Conservation (phyloP, 176 grass and related monocot species). For the Eremochloa ophiuroides region DNA sequence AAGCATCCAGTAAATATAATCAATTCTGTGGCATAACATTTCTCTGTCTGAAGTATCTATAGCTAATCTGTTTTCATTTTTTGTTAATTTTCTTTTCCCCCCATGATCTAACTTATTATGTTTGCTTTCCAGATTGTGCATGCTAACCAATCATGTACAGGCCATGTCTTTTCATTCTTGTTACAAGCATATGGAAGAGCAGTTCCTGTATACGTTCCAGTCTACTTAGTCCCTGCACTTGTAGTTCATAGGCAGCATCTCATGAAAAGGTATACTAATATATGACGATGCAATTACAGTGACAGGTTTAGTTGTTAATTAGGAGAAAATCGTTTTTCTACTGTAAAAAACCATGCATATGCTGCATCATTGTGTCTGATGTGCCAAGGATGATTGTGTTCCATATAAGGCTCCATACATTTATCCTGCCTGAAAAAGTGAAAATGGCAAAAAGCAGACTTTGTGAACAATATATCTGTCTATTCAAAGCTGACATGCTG, state of each 20-base stretch:
- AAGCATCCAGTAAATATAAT: slow-evolving; percentile 2
- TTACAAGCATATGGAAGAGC: slow-evolving; percentile 94
- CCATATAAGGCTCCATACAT: neutral
- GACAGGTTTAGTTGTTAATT: slow-evolving; percentile 18
- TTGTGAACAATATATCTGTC: neutral
- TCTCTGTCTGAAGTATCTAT: neutral
- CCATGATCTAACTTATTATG: slow-evolving; percentile 25
- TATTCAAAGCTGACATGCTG: neutral
- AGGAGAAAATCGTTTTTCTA: neutral
- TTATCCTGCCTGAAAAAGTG: slow-evolving; percentile 1
- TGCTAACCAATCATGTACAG: slow-evolving; percentile 78
- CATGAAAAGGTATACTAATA: slow-evolving; percentile 77
- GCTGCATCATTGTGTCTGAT: neutral
- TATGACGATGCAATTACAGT: neutral
- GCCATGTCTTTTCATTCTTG: slow-evolving; percentile 79
- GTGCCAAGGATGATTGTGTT: neutral
- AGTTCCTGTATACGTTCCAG: slow-evolving; percentile 89
- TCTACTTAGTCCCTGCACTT: slow-evolving; percentile 86
- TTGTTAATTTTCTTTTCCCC: slow-evolving; percentile 7
- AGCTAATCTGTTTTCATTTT: neutral
- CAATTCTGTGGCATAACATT: neutral
- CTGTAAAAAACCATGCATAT: neutral
- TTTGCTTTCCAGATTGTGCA: slow-evolving; percentile 74
- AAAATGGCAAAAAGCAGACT: neutral
- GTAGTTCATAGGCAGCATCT: slow-evolving; percentile 94